phyloP scores from a whole-genome alignment of 129 eudicot species.

The Pittosporum tobira region DNA sequence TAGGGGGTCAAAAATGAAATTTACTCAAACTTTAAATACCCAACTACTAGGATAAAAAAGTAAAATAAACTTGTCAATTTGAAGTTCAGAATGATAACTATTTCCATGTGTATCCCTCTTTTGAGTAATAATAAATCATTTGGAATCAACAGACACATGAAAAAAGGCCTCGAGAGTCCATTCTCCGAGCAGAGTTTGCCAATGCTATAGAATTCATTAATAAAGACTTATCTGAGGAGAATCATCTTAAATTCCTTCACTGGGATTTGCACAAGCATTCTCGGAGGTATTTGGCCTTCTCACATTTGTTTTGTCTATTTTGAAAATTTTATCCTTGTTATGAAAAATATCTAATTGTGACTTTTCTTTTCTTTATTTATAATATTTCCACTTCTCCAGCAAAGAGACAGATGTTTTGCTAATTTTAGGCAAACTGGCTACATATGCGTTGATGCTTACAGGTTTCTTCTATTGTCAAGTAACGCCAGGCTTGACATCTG shows the following conservation, averaged over 20 bases:
- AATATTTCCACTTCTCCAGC: constrained; percentile 35
- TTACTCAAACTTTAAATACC: constrained; percentile 3
- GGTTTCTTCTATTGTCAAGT: constrained; percentile 62
- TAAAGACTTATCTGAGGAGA: constrained; percentile 49
- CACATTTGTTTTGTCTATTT: neutral
- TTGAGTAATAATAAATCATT: constrained; percentile 7
- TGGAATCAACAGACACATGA: constrained; percentile 42
- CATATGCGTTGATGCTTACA: constrained; percentile 51
- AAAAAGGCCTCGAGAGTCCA: constrained; percentile 66
- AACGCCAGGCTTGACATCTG: constrained; percentile 28
- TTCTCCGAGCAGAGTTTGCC: constrained; percentile 53
- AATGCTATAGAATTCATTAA: constrained; percentile 61
- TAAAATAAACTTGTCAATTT: neutral
- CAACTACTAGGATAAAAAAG: neutral
- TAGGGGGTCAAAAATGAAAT: too few relatives aligned
- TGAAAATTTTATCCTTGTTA: neutral
- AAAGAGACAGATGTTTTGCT: constrained; percentile 47
- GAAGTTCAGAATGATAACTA: neutral
- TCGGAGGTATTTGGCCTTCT: constrained; percentile 37
- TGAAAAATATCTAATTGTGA: constrained; percentile 2
- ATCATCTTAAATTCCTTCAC: constrained; percentile 58
- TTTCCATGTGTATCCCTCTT: neutral
- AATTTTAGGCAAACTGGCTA: constrained; percentile 46
- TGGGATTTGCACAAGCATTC: constrained; percentile 73
- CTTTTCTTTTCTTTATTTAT: constrained; percentile 6